These are phyloP conservation scores for Fraxinus quadrangulata DNA, from an alignment of 257 asterid species.

Conservation along the genomic window DNA sequence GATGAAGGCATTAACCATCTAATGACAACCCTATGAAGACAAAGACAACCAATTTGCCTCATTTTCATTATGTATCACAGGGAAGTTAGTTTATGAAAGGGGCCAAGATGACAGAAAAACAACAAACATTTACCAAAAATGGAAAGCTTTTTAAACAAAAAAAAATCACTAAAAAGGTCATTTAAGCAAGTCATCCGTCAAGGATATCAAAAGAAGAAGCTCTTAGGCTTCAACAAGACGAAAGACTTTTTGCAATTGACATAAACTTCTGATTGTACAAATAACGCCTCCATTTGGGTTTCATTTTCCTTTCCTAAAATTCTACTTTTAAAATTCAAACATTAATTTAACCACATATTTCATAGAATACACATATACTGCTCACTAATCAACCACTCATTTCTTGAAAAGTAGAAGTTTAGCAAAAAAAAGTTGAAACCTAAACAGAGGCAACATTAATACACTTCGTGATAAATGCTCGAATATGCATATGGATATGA, in stretches of 20 bases:
- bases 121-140: not conserved
- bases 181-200: not conserved
- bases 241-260: not conserved
- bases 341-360: no score
- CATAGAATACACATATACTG: no score
- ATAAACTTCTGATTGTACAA: not conserved
- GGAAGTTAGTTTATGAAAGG: not conserved
- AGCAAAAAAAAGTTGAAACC: no score
- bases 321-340: no score
- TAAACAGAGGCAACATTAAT: not conserved
- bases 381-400: no score
- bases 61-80: not conserved
- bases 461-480: not conserved
- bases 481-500: not conserved
- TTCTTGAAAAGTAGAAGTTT: no score
- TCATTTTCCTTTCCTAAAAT: no score
- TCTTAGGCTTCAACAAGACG: not conserved
- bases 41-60: not conserved
- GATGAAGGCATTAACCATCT: not conserved
- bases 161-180: not conserved
- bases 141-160: not conserved
- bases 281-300: not conserved
- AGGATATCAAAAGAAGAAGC: not conserved
- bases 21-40: not conserved
- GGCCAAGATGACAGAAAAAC: not conserved